Evolutionary conservation across 192 early-diverging fungal genomes (phyloP), one percentile per base, ranked within the genome.

Genomic region (Coemansia sp.): DNA sequence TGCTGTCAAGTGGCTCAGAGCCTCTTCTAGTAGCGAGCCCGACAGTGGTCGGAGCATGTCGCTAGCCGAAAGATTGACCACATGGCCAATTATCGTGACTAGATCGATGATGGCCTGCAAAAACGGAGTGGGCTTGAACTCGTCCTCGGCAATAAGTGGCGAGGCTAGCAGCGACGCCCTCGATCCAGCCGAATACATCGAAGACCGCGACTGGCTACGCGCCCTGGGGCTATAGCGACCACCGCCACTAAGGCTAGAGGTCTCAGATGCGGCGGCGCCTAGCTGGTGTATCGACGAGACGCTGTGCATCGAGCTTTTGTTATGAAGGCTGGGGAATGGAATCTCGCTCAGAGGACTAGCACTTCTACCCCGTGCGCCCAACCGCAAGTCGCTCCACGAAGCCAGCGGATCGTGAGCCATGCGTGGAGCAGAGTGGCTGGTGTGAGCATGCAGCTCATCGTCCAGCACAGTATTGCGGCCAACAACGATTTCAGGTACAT

Each of bases 101-200:
- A 80, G 69, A 21, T 75, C 73, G 63, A 80, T 75, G 16, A 75
- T 75, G 4, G 78, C 78, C 28, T 43, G 53, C 1, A 80, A 46
- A 55, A 80, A 80, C 30, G 78, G 78, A 14, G 78, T 80, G 4
- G 78, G 78, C 62, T 72, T 71, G 47, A 80, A 80, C 50, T 70
- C 73, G 63, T 80, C 78, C 55, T 80, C 78, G n/a, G 73, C 73
- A 52, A 80, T 63, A 33, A 80, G 73, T 44, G 73, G 73, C 5
- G 73, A 50, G 10, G 69, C 64, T 5, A 61, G 14, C 52, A 66
- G 46, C 10, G 78, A 80, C 38, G 57, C 13, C 6, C 23, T 64
- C 13, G 78, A 72, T 21, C 50, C 69, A 6, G 67, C 61, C 6
- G 78, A 75, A 37, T 69, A 68, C 35, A 69, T 21, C n/a, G 78